Percentiles rank a stretch among this genome's conserved stretches.
Conservation (phyloP, 306 rosid species). For the Cicer yamashitae region DNA sequence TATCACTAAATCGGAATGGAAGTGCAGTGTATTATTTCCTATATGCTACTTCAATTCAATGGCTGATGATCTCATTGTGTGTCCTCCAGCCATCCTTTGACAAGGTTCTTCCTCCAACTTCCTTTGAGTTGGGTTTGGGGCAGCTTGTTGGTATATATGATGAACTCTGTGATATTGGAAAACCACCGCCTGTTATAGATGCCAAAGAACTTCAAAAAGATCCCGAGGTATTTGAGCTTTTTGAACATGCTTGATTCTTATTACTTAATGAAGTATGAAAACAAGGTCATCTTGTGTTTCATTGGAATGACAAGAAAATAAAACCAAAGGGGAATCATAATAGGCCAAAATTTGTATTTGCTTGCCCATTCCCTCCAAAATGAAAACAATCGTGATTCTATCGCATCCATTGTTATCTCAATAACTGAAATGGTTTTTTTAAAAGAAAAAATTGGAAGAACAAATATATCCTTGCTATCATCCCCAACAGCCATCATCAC, state of each 20-base stretch:
- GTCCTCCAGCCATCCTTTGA: conserved; percentile 69
- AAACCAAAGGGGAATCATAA: background rate
- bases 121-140: conserved; percentile 70
- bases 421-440: too few relatives aligned
- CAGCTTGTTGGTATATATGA: conserved; percentile 64
- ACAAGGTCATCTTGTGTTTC: background rate
- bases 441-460: background rate
- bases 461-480: background rate
- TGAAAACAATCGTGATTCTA: too few relatives aligned
- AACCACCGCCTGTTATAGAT: conserved; percentile 72
- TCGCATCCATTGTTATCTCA: too few relatives aligned
- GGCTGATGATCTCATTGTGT: conserved; percentile 29
- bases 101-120: conserved; percentile 71
- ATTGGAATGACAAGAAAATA: background rate
- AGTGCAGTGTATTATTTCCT: conserved; percentile 1
- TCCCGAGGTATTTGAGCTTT: conserved; percentile 67
- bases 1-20: background rate
- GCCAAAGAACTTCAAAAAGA: conserved; percentile 70
- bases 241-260: conserved; percentile 33
- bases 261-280: conserved; percentile 34
- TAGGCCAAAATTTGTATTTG: background rate
- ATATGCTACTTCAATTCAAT: conserved; percentile 9
- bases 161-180: conserved; percentile 73
- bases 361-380: too few relatives aligned
- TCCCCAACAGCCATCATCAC: background rate